phyloP scores from a whole-genome alignment of 768 basidiomycete species.

The Scleroderma bovista region DNA sequence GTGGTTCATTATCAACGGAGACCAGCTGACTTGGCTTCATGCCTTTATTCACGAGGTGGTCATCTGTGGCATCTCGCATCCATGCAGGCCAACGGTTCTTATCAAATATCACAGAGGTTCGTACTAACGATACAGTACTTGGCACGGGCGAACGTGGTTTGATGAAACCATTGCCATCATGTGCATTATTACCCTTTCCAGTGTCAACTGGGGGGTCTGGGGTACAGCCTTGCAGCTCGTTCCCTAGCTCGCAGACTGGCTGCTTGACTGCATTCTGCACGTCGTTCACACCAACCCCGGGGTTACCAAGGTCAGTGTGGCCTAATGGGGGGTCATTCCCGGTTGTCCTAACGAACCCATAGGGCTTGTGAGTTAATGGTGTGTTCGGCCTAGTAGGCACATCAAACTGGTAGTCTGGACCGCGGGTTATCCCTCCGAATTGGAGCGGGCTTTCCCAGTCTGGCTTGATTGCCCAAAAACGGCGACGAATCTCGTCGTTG shows the following conservation, averaged over 20 bases:
- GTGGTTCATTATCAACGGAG: background rate
- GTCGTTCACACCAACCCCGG: background rate
- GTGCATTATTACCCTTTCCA: background rate
- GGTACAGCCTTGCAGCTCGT: background rate
- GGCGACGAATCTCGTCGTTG: background rate
- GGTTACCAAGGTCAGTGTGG: background rate
- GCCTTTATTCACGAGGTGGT: background rate
- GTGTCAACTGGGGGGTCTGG: background rate
- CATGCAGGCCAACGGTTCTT: background rate
- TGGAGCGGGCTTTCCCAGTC: background rate
- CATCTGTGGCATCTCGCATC: background rate
- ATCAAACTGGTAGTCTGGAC: background rate
- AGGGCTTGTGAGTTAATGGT: background rate
- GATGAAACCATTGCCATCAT: background rate
- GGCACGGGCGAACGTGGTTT: background rate
- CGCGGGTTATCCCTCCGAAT: background rate
- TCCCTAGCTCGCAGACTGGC: background rate
- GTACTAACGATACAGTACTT: background rate
- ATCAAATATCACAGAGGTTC: background rate
- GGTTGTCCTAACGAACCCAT: background rate
- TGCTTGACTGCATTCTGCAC: background rate
- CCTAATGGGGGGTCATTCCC: background rate
- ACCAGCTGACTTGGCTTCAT: background rate
- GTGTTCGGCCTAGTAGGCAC: background rate
- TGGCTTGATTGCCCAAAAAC: background rate